Conservation (phyloP, 1,139 yeast genomes). For the Suhomyces wounanorum region DNA sequence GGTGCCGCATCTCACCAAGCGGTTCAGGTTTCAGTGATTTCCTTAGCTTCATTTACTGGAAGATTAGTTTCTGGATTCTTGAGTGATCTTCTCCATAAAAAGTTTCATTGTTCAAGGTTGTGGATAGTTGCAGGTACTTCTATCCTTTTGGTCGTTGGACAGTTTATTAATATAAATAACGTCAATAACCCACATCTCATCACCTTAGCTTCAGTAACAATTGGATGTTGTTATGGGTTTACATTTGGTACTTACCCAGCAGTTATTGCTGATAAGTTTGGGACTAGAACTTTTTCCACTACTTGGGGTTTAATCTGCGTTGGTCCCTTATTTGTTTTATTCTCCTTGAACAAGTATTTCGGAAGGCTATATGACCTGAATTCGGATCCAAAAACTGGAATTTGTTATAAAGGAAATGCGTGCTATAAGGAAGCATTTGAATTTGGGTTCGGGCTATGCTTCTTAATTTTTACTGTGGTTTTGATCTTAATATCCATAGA, state of each 20-base stretch:
- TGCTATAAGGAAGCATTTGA: constrained; percentile 41
- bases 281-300: constrained; percentile 43
- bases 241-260: constrained; percentile 50
- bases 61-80: constrained; percentile 40
- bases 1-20: constrained; percentile 44
- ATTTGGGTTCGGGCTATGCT: constrained; percentile 30
- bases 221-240: constrained; percentile 45
- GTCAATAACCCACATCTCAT: constrained; percentile 29
- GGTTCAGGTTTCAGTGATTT: constrained; percentile 45
- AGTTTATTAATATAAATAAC: constrained; percentile 32
- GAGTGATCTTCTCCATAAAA: constrained; percentile 40
- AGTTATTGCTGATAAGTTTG: constrained; percentile 47
- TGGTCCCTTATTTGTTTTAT: constrained; percentile 41
- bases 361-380: constrained; percentile 42
- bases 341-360: constrained; percentile 40
- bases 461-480: constrained; percentile 24
- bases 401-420: constrained; percentile 38
- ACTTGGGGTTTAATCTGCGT: constrained; percentile 51
- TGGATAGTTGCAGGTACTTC: constrained; percentile 41
- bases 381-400: constrained; percentile 33
- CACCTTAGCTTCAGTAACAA: constrained; percentile 34
- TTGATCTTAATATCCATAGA: constrained; percentile 30
- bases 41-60: constrained; percentile 44
- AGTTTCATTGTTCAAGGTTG: constrained; percentile 36
- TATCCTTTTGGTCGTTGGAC: constrained; percentile 32